Conservation (phyloP, 441 rosid species). For the Brassica hybrid region DNA sequence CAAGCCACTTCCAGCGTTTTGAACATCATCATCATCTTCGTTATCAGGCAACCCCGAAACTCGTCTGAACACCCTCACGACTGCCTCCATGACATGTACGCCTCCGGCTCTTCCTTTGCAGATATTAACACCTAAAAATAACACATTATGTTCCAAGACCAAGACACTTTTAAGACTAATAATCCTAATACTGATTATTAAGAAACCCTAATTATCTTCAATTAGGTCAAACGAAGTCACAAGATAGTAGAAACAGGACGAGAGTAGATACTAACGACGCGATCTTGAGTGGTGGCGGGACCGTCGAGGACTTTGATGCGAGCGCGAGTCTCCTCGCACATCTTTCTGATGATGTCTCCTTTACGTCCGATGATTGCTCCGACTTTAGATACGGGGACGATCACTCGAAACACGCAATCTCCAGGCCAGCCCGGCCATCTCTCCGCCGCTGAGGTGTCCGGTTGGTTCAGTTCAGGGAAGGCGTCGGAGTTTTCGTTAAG, state of each 20-base stretch:
- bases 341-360: conserved; percentile 87
- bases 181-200: not conserved
- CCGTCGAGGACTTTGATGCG: conserved; percentile 88
- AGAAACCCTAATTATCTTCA: not conserved
- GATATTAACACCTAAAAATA: conserved; percentile 68
- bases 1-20: conserved; percentile 55
- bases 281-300: conserved; percentile 64
- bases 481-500: conserved; percentile 7
- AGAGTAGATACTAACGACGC: conserved; percentile 58
- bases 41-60: conserved; percentile 64
- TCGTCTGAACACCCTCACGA: conserved; percentile 72
- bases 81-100: conserved; percentile 78
- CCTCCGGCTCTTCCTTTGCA: conserved; percentile 85
- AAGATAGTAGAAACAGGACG: not conserved
- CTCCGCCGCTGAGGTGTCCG: conserved; percentile 36
- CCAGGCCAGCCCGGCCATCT: conserved; percentile 99
- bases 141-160: not conserved
- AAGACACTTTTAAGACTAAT: not conserved
- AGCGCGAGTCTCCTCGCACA: conserved; percentile 90
- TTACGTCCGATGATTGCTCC: conserved; percentile 92
- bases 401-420: conserved; percentile 75
- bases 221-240: not conserved
- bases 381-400: conserved; percentile 79
- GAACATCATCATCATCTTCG: conserved; percentile 46
- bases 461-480: conserved; percentile 33